phyloP scores from a whole-genome alignment of 106 monocot species.

The Cymbidium sinense region DNA sequence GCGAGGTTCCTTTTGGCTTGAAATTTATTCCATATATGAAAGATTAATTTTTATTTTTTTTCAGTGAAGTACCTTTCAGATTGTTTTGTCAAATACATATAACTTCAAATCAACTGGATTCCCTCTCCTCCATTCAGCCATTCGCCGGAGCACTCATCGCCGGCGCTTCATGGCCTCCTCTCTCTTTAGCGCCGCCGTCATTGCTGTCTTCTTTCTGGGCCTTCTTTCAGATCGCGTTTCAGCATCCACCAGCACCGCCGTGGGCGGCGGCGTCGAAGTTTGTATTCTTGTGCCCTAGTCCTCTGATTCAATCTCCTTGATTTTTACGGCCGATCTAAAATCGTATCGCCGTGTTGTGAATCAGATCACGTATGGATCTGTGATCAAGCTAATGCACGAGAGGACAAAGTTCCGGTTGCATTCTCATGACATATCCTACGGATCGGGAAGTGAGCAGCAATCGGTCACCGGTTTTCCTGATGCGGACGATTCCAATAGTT shows the following conservation, averaged over 20 bases:
- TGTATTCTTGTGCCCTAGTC: constrained; percentile 6
- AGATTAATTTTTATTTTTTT: too few relatives aligned
- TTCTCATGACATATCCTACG: constrained; percentile 90
- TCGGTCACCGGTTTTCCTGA: constrained; percentile 80
- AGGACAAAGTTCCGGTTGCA: constrained; percentile 80
- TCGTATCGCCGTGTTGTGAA: neutral
- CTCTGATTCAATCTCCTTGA: neutral
- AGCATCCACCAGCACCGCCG: constrained; percentile 10
- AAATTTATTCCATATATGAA: too few relatives aligned
- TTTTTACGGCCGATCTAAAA: neutral
- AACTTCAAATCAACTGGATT: neutral
- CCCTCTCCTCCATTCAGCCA: neutral
- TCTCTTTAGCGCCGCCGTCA: constrained; percentile 34
- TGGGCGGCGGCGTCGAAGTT: constrained; percentile 54
- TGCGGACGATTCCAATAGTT: constrained; percentile 89
- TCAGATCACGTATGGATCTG: constrained; percentile 72
- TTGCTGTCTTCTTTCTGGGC: constrained; percentile 34
- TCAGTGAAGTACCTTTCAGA: too few relatives aligned
- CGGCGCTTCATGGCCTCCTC: constrained; percentile 42
- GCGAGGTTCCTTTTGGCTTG: too few relatives aligned
- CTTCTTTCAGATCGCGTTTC: constrained; percentile 34
- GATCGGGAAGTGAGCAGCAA: constrained; percentile 91
- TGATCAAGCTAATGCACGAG: constrained; percentile 87
- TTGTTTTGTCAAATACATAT: too few relatives aligned
- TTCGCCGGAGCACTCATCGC: too few relatives aligned